phyloP scores from a whole-genome alignment of 1,284 basidiomycete genomes.

The Tylopilus orsonianus region DNA sequence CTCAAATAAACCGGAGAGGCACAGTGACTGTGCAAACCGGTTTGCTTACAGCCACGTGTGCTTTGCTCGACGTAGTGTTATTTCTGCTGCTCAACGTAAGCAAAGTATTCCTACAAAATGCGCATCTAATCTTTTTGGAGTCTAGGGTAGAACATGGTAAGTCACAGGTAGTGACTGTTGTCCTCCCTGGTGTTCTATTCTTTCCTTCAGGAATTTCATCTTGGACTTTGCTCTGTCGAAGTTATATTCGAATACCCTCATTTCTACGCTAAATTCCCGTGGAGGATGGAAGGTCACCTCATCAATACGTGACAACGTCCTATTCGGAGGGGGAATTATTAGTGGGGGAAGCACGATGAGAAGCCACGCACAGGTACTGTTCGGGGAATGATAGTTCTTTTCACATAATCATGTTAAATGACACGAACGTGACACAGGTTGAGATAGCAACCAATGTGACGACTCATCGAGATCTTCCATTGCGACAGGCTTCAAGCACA shows the following conservation, averaged over 20 bases:
- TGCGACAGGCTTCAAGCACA: background rate
- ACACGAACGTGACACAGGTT: slow-evolving; percentile 1
- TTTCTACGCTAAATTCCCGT: slow-evolving; percentile 56
- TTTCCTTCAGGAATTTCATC: slow-evolving; percentile 42
- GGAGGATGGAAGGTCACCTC: slow-evolving; percentile 13
- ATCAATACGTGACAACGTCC: slow-evolving; percentile 4
- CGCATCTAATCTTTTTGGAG: background rate
- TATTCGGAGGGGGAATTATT: slow-evolving; percentile 9
- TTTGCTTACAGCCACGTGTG: slow-evolving; percentile 16
- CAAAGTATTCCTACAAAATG: background rate
- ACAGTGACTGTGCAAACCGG: slow-evolving; percentile 24
- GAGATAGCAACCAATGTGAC: slow-evolving; percentile 2
- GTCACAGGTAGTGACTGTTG: background rate
- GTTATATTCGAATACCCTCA: slow-evolving; percentile 55
- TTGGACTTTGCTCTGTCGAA: slow-evolving; percentile 55
- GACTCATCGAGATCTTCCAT: background rate
- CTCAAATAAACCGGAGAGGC: background rate
- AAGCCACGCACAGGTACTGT: slow-evolving; percentile 8
- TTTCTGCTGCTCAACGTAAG: slow-evolving; percentile 14
- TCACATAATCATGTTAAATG: background rate
- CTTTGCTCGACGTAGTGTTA: slow-evolving; percentile 16
- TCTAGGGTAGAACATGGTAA: slow-evolving; percentile 9
- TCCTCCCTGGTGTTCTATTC: background rate
- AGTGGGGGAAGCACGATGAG: background rate
- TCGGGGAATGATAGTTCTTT: background rate